These are phyloP conservation scores for Populus deltoides DNA, from an alignment of 345 rosid species.

Conservation along the genomic window DNA sequence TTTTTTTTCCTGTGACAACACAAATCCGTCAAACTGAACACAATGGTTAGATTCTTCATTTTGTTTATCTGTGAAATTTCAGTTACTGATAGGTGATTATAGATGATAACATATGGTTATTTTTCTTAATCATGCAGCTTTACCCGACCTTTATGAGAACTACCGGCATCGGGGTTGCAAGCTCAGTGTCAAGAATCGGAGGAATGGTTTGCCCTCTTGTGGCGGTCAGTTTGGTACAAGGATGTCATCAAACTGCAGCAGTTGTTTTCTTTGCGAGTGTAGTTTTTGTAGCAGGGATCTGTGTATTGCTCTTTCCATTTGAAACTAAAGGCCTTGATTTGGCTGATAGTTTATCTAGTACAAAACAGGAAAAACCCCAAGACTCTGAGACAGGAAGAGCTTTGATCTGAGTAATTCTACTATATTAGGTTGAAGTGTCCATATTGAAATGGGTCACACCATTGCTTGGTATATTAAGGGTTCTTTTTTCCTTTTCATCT, in stretches of 20 bases:
- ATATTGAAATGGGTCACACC: not conserved
- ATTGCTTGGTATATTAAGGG: no score
- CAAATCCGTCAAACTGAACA: not conserved
- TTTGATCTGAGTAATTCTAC: not conserved
- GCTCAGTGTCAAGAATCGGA: slow-evolving; percentile 86
- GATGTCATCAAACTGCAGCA: slow-evolving; percentile 73
- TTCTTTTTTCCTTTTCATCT: no score
- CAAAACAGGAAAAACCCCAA: slow-evolving; percentile 9
- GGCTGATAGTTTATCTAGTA: slow-evolving; percentile 41
- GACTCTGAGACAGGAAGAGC: not conserved
- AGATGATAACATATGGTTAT: not conserved
- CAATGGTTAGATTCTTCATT: not conserved
- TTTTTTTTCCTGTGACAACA: no score
- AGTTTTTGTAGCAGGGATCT: slow-evolving; percentile 59
- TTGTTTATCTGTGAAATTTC: not conserved
- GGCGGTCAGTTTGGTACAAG: slow-evolving; percentile 76
- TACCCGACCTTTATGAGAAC: slow-evolving; percentile 85
- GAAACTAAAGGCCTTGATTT: slow-evolving; percentile 82
- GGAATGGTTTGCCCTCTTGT: slow-evolving; percentile 85
- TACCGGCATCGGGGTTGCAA: slow-evolving; percentile 85
- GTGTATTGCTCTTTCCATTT: slow-evolving; percentile 63
- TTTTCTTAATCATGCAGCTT: slow-evolving; percentile 38
- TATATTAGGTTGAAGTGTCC: not conserved
- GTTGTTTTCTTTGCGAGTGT: slow-evolving; percentile 60
- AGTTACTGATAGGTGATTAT: not conserved